Conservation (phyloP, 169 alveolate genomes). For the Cryptosporidium ubiquitum region DNA sequence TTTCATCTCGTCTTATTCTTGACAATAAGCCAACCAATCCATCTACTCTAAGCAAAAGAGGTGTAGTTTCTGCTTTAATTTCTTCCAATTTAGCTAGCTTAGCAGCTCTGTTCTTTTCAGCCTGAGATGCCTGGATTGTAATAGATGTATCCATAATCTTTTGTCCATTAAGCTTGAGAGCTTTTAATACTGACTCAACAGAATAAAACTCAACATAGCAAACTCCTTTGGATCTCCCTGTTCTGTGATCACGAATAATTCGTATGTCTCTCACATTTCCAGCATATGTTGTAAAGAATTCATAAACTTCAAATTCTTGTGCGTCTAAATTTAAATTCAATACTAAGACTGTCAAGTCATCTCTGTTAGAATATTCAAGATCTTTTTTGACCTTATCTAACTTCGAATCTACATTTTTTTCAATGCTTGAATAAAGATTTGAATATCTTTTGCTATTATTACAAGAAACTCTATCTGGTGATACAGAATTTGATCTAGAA, state of each 20-base stretch:
- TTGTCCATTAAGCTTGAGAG: constrained; percentile 93
- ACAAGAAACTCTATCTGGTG: background rate
- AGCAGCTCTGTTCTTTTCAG: constrained; percentile 98
- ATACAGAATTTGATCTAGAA: background rate
- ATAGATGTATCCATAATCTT: constrained; percentile 90
- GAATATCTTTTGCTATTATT: background rate
- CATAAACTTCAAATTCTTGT: constrained; percentile 95
- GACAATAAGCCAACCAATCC: constrained; percentile 91
- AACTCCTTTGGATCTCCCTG: constrained; percentile 96
- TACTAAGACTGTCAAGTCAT: constrained; percentile 96
- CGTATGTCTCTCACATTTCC: constrained; percentile 97
- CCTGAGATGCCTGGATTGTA: constrained; percentile 95
- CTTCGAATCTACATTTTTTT: constrained; percentile 79
- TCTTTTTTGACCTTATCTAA: constrained; percentile 85
- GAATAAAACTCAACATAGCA: constrained; percentile 98
- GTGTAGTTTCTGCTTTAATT: constrained; percentile 89
- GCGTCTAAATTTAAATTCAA: constrained; percentile 91
- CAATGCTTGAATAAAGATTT: background rate
- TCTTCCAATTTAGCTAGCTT: constrained; percentile 90
- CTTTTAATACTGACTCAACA: constrained; percentile 94
- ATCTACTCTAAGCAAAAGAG: constrained; percentile 90
- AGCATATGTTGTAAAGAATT: constrained; percentile 93
- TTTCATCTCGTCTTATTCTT: constrained; percentile 87
- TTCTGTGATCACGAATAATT: constrained; percentile 93
- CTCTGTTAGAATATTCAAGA: constrained; percentile 96